Evolutionary conservation across 495 filamentous ascomycete genomes (phyloP).

Genomic region (Aspergillus incahuasiensis): DNA sequence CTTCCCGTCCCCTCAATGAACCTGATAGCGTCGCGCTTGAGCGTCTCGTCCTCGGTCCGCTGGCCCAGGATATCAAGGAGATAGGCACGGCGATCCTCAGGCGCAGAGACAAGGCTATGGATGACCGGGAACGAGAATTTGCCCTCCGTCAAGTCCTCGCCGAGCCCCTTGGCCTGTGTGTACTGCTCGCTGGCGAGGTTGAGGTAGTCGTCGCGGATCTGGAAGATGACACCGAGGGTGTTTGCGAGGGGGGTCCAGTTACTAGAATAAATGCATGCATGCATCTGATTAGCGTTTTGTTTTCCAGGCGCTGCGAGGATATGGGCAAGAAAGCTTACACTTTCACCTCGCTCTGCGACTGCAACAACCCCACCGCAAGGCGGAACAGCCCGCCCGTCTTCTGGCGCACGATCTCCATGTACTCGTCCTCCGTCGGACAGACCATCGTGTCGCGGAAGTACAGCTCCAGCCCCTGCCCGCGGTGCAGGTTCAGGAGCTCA

Average conservation of each 20-base stretch:
- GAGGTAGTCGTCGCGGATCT: constrained; percentile 86
- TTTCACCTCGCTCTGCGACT: constrained; percentile 33
- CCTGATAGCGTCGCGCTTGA: no score
- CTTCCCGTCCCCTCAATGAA: no score
- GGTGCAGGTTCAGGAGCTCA: constrained; percentile 77
- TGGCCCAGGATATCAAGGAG: no score
- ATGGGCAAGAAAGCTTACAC: no score
- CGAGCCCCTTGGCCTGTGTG: constrained; percentile 75
- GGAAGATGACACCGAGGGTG: constrained; percentile 77
- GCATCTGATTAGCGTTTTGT: no score
- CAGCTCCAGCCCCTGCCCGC: constrained; percentile 90
- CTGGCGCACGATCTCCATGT: constrained; percentile 88
- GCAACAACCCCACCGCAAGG: constrained; percentile 81
- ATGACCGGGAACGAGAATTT: constrained; percentile 80
- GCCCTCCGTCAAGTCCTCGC: constrained; percentile 87
- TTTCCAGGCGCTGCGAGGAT: no score
- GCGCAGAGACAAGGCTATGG: not conserved
- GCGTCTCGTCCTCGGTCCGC: no score
- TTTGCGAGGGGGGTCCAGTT: constrained; percentile 73
- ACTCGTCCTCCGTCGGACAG: constrained; percentile 86
- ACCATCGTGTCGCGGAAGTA: constrained; percentile 84
- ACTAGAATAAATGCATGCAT: constrained; percentile 37
- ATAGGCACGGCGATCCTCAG: no score
- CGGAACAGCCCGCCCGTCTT: constrained; percentile 93
- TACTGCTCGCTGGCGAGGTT: constrained; percentile 65